Evolutionary conservation across 768 basidiomycete genomes (phyloP), one percentile per base, ranked within the genome.

Genomic region (Tricholoma saponaceum): DNA sequence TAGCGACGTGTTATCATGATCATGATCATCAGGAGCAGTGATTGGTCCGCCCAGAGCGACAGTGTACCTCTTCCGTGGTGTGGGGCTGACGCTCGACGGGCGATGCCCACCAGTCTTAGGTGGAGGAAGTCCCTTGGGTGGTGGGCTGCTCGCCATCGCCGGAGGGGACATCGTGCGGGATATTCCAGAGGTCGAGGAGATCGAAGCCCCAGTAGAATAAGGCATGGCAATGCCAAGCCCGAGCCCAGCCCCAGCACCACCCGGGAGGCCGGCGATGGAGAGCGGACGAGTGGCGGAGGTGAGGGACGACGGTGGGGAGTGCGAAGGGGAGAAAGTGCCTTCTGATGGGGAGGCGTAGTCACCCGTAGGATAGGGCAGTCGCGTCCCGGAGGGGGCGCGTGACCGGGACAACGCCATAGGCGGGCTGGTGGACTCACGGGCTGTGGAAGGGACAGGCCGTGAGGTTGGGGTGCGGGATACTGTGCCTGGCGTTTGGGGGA

Each of bases 21-120:
- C 59, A 30, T 28, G 56, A 57, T 60, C 59, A 6, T 72, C 67
- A 14, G 77, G 72, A 13, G 75, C 74, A 60, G 83, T 79, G 58
- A 90, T 84, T 0, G 89, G 86, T 2, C 83, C 87, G 9, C 90
- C 90, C 0, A 94, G 79, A 0, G 92, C 91, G 30, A 93, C 91
- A 0, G 92, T 93, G 66, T 94, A 93, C 37, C 92, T 79, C 65
- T 94, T 94, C 58, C 91, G 74, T 1, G 92, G 90, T 3, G 89
- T 90, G 1, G 86, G 84, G 56, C 84, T 84, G 54, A 85, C 79
- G 64, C 84, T 87, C 4, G 77, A 73, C 14, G 78, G 79, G 18
- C 84, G 74, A 44, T 74, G 69, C 5, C 67, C 63, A 18, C 68
- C 60, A 8, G 66, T 58, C 58, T 72, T 79, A 1, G 79, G 83